Conservation (phyloP, 768 basidiomycete genomes). For the Mycena floridula region DNA sequence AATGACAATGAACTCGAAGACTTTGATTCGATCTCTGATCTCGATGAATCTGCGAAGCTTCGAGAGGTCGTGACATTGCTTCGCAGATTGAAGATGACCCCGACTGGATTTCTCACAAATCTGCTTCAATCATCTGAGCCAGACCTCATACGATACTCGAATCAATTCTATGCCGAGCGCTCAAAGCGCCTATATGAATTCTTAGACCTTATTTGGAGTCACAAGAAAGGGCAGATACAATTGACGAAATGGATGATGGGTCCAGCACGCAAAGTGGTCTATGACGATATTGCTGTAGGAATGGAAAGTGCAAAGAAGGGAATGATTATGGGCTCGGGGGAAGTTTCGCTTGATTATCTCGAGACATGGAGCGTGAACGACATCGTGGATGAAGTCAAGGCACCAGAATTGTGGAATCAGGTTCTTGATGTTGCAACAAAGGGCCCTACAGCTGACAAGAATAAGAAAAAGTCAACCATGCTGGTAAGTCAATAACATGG, state of each 20-base stretch:
- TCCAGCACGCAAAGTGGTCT: background rate
- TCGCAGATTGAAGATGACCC: too few relatives aligned
- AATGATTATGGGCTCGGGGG: too few relatives aligned
- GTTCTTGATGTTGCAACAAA: background rate
- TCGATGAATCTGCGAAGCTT: too few relatives aligned
- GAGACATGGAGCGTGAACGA: background rate
- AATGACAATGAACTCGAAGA: too few relatives aligned
- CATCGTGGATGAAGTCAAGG: background rate
- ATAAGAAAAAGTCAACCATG: background rate
- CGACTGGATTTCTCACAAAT: too few relatives aligned
- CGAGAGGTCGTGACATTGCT: too few relatives aligned
- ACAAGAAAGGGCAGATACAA: background rate
- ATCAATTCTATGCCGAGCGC: too few relatives aligned
- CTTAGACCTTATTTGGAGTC: background rate
- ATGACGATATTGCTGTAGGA: background rate
- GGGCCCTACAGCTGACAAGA: background rate
- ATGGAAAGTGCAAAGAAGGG: background rate
- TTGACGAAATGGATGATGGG: background rate
- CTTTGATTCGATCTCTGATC: too few relatives aligned
- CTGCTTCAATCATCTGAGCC: too few relatives aligned
- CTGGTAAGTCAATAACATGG: background rate
- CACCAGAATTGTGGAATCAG: background rate
- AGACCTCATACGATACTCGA: too few relatives aligned
- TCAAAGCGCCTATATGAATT: too few relatives aligned
- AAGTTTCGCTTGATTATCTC: background rate